Base-by-base conservation (phyloP, 1,284 basidiomycete species). In the Cryptococcus sp. region DNA sequence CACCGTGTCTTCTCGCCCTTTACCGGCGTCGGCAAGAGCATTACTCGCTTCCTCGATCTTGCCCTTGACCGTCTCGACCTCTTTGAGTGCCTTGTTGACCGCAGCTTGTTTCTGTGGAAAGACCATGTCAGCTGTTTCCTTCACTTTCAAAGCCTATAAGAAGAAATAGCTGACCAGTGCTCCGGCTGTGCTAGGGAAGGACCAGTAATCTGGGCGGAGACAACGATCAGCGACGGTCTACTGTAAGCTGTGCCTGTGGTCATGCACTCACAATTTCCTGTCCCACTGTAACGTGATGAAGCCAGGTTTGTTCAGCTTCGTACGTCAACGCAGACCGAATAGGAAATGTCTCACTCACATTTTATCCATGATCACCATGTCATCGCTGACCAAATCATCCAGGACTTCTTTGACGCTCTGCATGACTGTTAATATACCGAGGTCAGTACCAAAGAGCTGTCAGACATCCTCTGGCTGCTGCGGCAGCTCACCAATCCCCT, bases 401-500 rank as follows among this genome's bases (percentile, higher is more conserved):
- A 93, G 75, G 0, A 93, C 87, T 64, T 94, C 91, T 73, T 94
- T 94, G 46, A 94, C 89, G 3, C 87, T 86, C 72, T 93, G 91
- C 22, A 87, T 87, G 2, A 93, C 91, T 92, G n/a, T n/a, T n/a
- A n/a, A n/a, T n/a, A n/a, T n/a, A n/a, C n/a, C n/a, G n/a, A n/a
- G n/a, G n/a, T n/a, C n/a, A n/a, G n/a, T n/a, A n/a, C n/a, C n/a
- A n/a, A n/a, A n/a, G n/a, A n/a, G n/a, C n/a, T n/a, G n/a, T n/a
- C n/a, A n/a, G n/a, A n/a, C n/a, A n/a, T n/a, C n/a, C n/a, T n/a
- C n/a, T n/a, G n/a, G n/a, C n/a, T n/a, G n/a, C n/a, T n/a, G n/a
- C n/a, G n/a, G n/a, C n/a, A 20, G 64, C 79, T 55, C 67, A 89
- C 91, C 89, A 54, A 93, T 92, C 19, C 91, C 91, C 70, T 93